phyloP scores from a whole-genome alignment of 192 early-diverging fungal species.

The Geranomyces michiganensis region DNA sequence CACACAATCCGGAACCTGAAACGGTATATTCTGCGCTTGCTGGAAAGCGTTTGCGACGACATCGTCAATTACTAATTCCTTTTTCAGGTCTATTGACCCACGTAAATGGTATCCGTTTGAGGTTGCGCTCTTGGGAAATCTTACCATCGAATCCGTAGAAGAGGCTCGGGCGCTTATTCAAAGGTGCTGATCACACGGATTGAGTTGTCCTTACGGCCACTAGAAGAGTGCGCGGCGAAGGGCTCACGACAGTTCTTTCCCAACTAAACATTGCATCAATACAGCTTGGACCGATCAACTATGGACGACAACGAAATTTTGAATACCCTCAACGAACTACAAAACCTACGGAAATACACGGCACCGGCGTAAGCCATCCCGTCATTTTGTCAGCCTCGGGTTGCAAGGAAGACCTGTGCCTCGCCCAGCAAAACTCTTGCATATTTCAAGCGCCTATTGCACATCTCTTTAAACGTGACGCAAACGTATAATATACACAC shows the following conservation, averaged over 20 bases:
- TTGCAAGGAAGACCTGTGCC: too few relatives aligned
- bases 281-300: conserved; percentile 20
- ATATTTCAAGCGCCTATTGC: too few relatives aligned
- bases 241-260: not conserved
- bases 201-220: too few relatives aligned
- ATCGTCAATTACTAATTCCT: not conserved
- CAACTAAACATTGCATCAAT: conserved; percentile 4
- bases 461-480: too few relatives aligned
- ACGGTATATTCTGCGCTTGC: conserved; percentile 46
- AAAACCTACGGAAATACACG: conserved; percentile 75
- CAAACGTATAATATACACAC: too few relatives aligned
- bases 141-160: conserved; percentile 88
- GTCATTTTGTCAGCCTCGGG: too few relatives aligned
- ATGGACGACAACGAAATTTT: conserved; percentile 75
- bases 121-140: conserved; percentile 86
- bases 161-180: conserved; percentile 91
- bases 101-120: conserved; percentile 73
- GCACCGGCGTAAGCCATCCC: conserved; percentile 12
- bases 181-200: too few relatives aligned
- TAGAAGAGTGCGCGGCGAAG: too few relatives aligned
- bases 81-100: conserved; percentile 6
- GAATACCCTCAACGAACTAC: conserved; percentile 75
- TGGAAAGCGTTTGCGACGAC: not conserved
- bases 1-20: conserved; percentile 86
- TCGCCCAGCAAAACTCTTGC: too few relatives aligned